Evolutionary conservation across 306 rosid genomes (phyloP).

Genomic region (Delonix regia): DNA sequence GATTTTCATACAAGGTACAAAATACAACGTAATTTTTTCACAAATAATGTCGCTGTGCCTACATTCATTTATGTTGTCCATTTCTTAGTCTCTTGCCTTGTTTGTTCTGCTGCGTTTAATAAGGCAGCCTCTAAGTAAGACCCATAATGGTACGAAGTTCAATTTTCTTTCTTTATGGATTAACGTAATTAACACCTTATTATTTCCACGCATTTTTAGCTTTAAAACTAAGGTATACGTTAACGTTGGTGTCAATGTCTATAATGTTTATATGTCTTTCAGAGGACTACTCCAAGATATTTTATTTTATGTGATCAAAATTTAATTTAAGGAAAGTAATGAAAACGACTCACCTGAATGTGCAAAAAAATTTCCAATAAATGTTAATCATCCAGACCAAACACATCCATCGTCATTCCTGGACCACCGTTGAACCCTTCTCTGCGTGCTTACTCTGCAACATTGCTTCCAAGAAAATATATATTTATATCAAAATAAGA

Average conservation of each 20-base stretch:
- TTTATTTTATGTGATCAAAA: conserved; percentile 15
- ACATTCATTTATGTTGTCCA: too few relatives aligned
- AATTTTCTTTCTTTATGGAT: too few relatives aligned
- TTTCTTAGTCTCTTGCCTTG: too few relatives aligned
- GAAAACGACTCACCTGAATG: conserved; percentile 23
- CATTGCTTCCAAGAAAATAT: neutral
- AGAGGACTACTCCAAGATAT: neutral
- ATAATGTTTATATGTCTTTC: neutral
- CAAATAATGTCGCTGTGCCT: neutral
- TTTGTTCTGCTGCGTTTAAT: too few relatives aligned
- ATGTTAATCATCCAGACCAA: conserved; percentile 1
- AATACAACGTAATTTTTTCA: too few relatives aligned
- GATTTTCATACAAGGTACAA: too few relatives aligned
- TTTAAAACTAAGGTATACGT: neutral
- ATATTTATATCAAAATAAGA: too few relatives aligned
- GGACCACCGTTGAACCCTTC: conserved; percentile 19
- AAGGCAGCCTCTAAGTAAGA: conserved; percentile 20
- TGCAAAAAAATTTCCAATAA: conserved; percentile 8
- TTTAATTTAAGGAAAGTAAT: neutral
- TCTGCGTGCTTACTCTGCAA: conserved; percentile 9
- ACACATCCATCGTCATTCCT: neutral
- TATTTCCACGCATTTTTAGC: conserved; percentile 12
- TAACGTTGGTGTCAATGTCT: neutral
- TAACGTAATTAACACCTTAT: too few relatives aligned
- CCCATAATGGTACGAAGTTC: too few relatives aligned